Base-by-base conservation (phyloP, 805 yeast species). In the Ogataea pilisensis region DNA sequence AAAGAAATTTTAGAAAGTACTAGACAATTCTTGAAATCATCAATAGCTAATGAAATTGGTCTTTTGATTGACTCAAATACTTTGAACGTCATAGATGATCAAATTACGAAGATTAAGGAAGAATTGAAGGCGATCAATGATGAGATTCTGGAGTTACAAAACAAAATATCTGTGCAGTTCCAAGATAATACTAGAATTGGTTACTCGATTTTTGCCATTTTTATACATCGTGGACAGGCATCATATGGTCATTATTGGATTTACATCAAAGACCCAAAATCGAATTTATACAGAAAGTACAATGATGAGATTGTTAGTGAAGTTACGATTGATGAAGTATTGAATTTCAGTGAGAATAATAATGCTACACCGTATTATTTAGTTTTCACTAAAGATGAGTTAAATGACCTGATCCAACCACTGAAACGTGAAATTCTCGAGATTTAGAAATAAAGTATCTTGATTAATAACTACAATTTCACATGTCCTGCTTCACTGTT, bases 231-330 rank as follows among this genome's bases (percentile, higher is more conserved):
- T 37, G 99, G 99, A 6, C 95, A 89, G 54, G 98, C 96, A 0
- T 81, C 88, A 38, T 91, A 86, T 57, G 99, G 99, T 2, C 99
- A 93, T 63, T 93, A 93, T 62, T 93, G 98, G 97, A 77, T 91
- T 14, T 93, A 91, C 58, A 90, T 93, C 46, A 78, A 76, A 44
- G 98, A 93, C 61, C 76, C 80, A 3, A 73, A 73, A 46, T 70
- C 72, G 16, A 73, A 76, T 22, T 65, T 85, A 17, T 93, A 80
- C 76, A 71, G 96, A 46, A 90, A 88, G 66, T 93, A 93, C 62
- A 93, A 93, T 57, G 99, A 93, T 65, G 98, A 93, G 54, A 72
- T 74, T n/a, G 95, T 93, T n/a, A 78, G 88, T 2, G 95, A 83
- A 48, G 96, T 85, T 1, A 66, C 78, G 0, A 66, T 70, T 1